Evolutionary conservation across 306 rosid species (phyloP).

Genomic region (Casuarina cunninghamiana): DNA sequence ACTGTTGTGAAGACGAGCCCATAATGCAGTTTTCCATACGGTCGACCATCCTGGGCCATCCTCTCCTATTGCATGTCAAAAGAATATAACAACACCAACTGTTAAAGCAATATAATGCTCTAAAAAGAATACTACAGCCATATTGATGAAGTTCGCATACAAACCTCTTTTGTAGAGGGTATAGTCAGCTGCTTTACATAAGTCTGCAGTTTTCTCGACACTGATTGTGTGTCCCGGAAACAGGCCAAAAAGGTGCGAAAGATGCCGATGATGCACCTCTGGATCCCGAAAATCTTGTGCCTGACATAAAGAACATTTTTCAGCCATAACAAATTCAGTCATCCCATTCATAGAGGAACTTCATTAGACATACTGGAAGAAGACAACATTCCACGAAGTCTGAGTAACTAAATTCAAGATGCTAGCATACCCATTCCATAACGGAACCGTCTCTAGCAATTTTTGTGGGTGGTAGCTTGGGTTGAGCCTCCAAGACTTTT

Average conservation of each 20-base stretch:
- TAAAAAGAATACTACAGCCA: too few species aligned
- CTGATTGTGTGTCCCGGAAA: conserved; percentile 88
- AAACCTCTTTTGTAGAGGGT: conserved; percentile 83
- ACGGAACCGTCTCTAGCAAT: conserved; percentile 85
- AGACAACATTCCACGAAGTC: conserved; percentile 7
- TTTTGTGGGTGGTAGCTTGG: conserved; percentile 67
- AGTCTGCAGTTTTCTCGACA: conserved; percentile 68
- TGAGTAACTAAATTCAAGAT: conserved; percentile 6
- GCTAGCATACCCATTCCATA: conserved; percentile 85
- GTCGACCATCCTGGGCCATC: conserved; percentile 99
- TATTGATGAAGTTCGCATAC: conserved; percentile 1
- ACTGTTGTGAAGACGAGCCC: conserved; percentile 87
- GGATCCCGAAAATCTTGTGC: conserved; percentile 87
- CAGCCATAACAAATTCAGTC: conserved; percentile 13
- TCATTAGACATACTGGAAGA: conserved; percentile 10
- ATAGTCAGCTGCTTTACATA: conserved; percentile 66
- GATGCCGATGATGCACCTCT: conserved; percentile 74
- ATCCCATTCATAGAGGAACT: conserved; percentile 13
- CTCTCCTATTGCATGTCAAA: conserved; percentile 59
- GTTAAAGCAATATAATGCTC: neutral
- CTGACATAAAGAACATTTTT: conserved; percentile 40
- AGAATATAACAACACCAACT: conserved; percentile 15
- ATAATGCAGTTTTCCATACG: conserved; percentile 72
- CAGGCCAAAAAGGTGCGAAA: conserved; percentile 84
- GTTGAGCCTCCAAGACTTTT: conserved; percentile 56